Evolutionary conservation across 768 basidiomycete species (phyloP).

Genomic region (Pulveroboletus sp.): DNA sequence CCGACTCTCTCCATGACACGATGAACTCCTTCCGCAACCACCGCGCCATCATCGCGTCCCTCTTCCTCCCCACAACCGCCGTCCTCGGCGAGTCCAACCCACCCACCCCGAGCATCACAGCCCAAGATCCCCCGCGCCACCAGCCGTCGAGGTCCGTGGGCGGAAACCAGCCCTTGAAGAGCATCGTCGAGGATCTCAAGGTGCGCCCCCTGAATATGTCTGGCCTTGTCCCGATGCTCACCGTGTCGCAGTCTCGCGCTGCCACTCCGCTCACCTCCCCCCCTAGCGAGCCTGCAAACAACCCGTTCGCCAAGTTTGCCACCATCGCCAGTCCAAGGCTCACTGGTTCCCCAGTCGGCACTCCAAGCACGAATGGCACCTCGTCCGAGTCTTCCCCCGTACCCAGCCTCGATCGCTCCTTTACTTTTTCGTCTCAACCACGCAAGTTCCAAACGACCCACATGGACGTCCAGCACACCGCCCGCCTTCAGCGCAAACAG

Average conservation of each 20-base stretch:
- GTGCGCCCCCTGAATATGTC: constrained; percentile 31
- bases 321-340: constrained; percentile 31
- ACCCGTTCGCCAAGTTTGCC: constrained; percentile 54
- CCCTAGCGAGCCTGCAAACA: constrained; percentile 50
- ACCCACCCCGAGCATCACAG: constrained; percentile 42
- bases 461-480: constrained; percentile 34
- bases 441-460: constrained; percentile 52
- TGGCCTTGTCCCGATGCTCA: no score
- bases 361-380: background rate
- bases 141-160: constrained; percentile 19
- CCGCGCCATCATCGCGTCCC: constrained; percentile 75
- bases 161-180: constrained; percentile 43
- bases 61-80: constrained; percentile 76
- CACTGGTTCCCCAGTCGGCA: constrained; percentile 11
- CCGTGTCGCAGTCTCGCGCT: no score
- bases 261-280: constrained; percentile 36
- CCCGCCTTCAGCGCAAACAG: constrained; percentile 47
- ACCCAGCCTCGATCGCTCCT: constrained; percentile 24
- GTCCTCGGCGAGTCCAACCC: constrained; percentile 53
- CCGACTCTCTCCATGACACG: background rate
- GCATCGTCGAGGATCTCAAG: constrained; percentile 81
- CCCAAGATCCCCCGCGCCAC: constrained; percentile 17
- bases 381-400: background rate
- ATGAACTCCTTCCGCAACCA: constrained; percentile 75
- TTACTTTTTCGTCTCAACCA: constrained; percentile 22